Base-by-base conservation (phyloP, 148 eudicot genomes). In the Heliamphora exappendiculata region DNA sequence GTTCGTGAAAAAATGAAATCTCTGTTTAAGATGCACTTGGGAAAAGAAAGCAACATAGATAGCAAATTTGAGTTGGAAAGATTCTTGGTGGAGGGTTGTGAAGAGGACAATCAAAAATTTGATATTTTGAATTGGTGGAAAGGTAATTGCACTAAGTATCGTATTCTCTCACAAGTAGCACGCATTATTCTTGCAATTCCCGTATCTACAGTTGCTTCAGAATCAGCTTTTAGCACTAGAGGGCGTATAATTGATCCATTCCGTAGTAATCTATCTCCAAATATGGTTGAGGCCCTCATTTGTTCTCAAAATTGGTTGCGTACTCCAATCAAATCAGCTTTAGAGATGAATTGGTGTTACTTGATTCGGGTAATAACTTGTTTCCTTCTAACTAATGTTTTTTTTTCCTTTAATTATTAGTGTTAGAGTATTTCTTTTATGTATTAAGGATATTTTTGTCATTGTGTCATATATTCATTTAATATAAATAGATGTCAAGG, bases 51-150 rank as follows among this genome's bases (percentile, higher is more conserved):
- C 0, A 26, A 1, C 5, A 4, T 7, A 2, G 42, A 6, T 3
- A 26, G 26, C 3, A 75, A 59, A 31, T 41, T 57, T 0, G 50
- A 73, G 34, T 22, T 72, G 45, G 63, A 50, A 1, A 58, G 29
- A 7, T 74, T 58, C 42, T 74, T 24, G 53, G 8, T 17, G 28
- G 53, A 75, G 24, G 50, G 19, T 60, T 62, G 28, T 7, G 41
- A 22, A 19, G 14, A 13, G 2, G 20, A 28, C 5, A 19, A 44
- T 8, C 22, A 16, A 0, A 7, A 12, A 8, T 62, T 75, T 59
- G 70, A 75, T 37, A 17, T 75, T 5, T 29, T 60, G 45, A 14
- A 6, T 7, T 75, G 69, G 70, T 75, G 70, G 70, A 75, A 75
- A 12, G n/a, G 6, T 31, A 75, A 75, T 41, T 72, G 45, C 33